Conservation (phyloP, 148 eudicot species). For the Fagopyrum esculentum region DNA sequence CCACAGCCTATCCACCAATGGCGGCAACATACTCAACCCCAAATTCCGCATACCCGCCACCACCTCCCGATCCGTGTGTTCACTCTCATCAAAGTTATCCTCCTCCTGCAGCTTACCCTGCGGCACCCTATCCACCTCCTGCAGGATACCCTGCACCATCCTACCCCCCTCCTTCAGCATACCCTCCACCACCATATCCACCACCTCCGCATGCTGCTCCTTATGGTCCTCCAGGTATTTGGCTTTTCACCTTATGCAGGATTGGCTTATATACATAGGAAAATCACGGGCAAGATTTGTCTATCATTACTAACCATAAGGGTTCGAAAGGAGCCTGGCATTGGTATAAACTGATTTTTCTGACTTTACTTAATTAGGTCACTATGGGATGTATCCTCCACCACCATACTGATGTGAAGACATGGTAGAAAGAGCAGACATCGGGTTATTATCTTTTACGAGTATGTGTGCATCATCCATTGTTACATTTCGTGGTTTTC, state of each 20-base stretch:
- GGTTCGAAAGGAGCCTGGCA: no score
- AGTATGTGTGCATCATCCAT: not conserved
- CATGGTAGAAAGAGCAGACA: not conserved
- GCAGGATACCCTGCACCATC: not conserved
- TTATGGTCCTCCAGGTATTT: constrained; percentile 7
- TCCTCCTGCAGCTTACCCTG: not conserved
- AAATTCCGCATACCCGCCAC: not conserved
- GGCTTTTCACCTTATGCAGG: not conserved
- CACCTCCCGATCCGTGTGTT: not conserved
- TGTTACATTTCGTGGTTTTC: not conserved
- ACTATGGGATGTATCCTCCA: constrained; percentile 1
- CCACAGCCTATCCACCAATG: constrained; percentile 2
- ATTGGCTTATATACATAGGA: not conserved
- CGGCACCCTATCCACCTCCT: not conserved
- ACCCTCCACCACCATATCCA: not conserved
- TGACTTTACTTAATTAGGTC: not conserved
- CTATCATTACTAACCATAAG: no score
- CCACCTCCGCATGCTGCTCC: not conserved
- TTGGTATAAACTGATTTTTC: not conserved
- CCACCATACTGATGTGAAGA: not conserved
- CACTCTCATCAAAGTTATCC: not conserved
- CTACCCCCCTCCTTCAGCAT: not conserved
- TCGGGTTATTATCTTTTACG: not conserved
- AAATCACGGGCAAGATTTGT: no score
- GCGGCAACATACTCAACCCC: not conserved